Evolutionary conservation across 2,329 filamentous ascomycete genomes (phyloP).

Genomic region (Teratosphaeria gauchensis): DNA sequence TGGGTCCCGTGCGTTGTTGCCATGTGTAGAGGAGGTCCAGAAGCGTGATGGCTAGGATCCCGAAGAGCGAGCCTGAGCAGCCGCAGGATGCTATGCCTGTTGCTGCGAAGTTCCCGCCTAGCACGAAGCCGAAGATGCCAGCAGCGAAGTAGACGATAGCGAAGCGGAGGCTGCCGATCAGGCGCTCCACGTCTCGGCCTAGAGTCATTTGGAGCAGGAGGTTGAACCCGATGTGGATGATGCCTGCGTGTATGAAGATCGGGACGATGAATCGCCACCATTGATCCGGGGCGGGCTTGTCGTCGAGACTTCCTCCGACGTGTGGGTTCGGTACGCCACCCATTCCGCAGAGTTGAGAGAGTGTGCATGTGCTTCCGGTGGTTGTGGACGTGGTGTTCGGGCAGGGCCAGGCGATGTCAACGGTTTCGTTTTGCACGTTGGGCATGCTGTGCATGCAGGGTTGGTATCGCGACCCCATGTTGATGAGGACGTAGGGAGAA

Average conservation of each 20-base stretch:
- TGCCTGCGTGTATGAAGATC: conserved; percentile 88
- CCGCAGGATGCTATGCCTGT: conserved; percentile 71
- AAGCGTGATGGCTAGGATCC: conserved; percentile 77
- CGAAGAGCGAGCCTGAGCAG: conserved; percentile 83
- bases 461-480: conserved; percentile 88
- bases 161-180: conserved; percentile 82
- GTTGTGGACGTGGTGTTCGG: conserved; percentile 61
- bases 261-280: conserved; percentile 96
- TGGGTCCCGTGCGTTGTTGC: conserved; percentile 65
- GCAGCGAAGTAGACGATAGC: conserved; percentile 80
- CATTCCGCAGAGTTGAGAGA: conserved; percentile 79
- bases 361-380: conserved; percentile 53
- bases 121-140: conserved; percentile 90
- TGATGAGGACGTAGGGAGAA: conserved; percentile 80
- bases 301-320: conserved; percentile 39
- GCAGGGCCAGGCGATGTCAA: conserved; percentile 59
- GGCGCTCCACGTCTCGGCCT: conserved; percentile 82
- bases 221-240: conserved; percentile 95
- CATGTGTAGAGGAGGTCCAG: conserved; percentile 91
- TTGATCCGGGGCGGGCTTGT: conserved; percentile 66
- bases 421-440: conserved; percentile 44
- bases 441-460: conserved; percentile 87
- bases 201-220: conserved; percentile 83
- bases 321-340: conserved; percentile 60
- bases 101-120: conserved; percentile 87